These are phyloP conservation scores for Dinochytrium kinnereticum DNA, from an alignment of 371 early-diverging fungal species.

Conservation along the genomic window DNA sequence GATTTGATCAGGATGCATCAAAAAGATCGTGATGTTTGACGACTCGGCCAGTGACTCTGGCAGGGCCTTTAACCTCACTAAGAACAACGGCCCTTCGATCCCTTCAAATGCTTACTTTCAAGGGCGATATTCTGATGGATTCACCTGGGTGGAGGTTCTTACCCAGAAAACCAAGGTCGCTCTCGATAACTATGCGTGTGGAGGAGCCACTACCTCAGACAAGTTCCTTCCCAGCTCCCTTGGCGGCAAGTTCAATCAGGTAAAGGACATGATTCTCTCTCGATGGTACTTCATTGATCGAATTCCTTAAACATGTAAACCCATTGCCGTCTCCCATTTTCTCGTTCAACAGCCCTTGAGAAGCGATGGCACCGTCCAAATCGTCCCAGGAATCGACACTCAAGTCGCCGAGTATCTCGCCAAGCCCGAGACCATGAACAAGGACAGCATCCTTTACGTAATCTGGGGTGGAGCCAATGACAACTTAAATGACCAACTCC, in stretches of 20 bases:
- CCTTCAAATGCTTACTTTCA: constrained; percentile 50
- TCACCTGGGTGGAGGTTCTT: constrained; percentile 62
- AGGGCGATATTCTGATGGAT: constrained; percentile 62
- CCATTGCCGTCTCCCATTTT: no score
- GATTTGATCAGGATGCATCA: no score
- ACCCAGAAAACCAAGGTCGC: constrained; percentile 40
- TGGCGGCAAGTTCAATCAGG: not conserved
- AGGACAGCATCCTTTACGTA: not conserved
- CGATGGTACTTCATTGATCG: no score
- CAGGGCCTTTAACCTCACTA: not conserved
- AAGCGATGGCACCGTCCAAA: not conserved
- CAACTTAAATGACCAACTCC: not conserved
- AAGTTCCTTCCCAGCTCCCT: constrained; percentile 5
- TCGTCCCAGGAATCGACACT: not conserved
- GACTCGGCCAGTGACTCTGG: constrained; percentile 19
- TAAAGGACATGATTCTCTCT: no score
- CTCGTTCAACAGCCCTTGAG: no score
- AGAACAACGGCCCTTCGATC: not conserved
- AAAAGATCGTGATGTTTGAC: constrained; percentile 17
- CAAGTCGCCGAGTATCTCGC: constrained; percentile 3
- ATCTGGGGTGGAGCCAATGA: constrained; percentile 7
- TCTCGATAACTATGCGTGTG: constrained; percentile 56
- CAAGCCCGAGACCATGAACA: not conserved
- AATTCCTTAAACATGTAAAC: no score
- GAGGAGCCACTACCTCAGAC: constrained; percentile 58